phyloP scores from a whole-genome alignment of 1,284 basidiomycete genomes.

The Cerrena zonata region DNA sequence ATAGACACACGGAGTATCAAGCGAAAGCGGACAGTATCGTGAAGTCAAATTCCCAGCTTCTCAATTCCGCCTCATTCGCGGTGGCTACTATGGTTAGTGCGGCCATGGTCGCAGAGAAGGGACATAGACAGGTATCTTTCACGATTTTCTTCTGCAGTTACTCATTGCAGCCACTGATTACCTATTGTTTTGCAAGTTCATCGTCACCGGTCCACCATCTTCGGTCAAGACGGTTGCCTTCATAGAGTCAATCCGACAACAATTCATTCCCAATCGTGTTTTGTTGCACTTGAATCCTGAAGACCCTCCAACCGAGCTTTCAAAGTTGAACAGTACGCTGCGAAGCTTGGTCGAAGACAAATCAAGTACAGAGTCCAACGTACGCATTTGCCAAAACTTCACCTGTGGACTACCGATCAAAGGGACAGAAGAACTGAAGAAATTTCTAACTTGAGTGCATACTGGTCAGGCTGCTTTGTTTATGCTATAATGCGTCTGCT shows the following conservation, averaged over 20 bases:
- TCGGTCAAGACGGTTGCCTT: slow-evolving; percentile 11
- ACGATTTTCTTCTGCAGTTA: background rate
- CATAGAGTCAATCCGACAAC: slow-evolving; percentile 15
- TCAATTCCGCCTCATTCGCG: slow-evolving; percentile 20
- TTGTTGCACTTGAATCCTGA: slow-evolving; percentile 23
- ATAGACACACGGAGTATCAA: slow-evolving; percentile 24
- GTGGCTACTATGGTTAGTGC: slow-evolving; percentile 23
- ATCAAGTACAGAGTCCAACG: slow-evolving; percentile 14
- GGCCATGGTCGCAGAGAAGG: slow-evolving; percentile 16
- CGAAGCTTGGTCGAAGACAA: slow-evolving; percentile 12
- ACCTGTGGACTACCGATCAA: slow-evolving; percentile 24
- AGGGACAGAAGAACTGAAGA: slow-evolving; percentile 17
- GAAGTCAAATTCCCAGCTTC: slow-evolving; percentile 20
- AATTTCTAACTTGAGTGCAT: background rate
- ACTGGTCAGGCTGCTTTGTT: too few species aligned
- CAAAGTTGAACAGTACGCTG: slow-evolving; percentile 21
- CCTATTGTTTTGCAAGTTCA: slow-evolving; percentile 15
- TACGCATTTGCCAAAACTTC: slow-evolving; percentile 26
- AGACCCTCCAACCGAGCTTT: slow-evolving; percentile 18
- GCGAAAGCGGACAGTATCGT: slow-evolving; percentile 28
- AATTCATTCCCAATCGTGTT: slow-evolving; percentile 24
- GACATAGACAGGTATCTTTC: slow-evolving; percentile 23
- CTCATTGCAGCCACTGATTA: background rate
- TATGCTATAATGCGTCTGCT: too few species aligned
- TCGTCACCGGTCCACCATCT: slow-evolving; percentile 15